Base-by-base conservation (phyloP, 2,329 filamentous ascomycete species). In the Curvularia eragrostidis region DNA sequence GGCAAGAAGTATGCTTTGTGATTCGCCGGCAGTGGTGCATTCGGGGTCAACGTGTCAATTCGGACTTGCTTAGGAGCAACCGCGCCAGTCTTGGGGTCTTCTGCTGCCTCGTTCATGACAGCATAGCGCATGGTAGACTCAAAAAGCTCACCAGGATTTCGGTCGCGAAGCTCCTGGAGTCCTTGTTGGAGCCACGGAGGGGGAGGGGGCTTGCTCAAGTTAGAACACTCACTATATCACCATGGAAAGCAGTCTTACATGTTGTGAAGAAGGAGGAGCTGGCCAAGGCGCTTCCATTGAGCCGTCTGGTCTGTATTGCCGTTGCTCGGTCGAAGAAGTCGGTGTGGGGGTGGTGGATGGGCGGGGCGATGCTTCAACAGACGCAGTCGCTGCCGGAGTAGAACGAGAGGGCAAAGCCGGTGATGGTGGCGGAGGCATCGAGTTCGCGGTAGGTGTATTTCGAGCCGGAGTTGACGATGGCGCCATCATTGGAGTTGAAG, bases 121-220 rank as follows among this genome's bases (percentile, higher is more conserved):
- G 87, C 91, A 77, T 96, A 93, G 59, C 93, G 91, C 95, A 99
- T 99, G 21, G 89, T 85, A 52, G 88, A 90, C 77, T 97, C 92
- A 74, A 98, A 98, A 28, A 85, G 84, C 75, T 97, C 93, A 67
- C 89, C 85, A 3, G 91, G 89, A 71, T 97, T 94, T 18, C 78
- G 78, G 58, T 83, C 81, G 65, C 87, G 87, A 55, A 98, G 85
- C 23, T 87, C 83, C 58, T 85, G 81, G n/a, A 98, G 85, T 52
- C 91, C 89, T 36, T 84, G 79, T 56, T 84, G 81, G 54, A 99
- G 89, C 95, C 95, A 98, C 55, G 86, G 82, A n/a, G 94, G 93
- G 18, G 93, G 88, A 7, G 91, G 87, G 57, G 93, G 91, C 92
- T 96, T 70, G 55, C 44, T 52, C 18, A 12, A n/a, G 58, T 73